Base-by-base conservation (phyloP, 2,329 filamentous ascomycete genomes). In the Ophiostoma sp. region DNA sequence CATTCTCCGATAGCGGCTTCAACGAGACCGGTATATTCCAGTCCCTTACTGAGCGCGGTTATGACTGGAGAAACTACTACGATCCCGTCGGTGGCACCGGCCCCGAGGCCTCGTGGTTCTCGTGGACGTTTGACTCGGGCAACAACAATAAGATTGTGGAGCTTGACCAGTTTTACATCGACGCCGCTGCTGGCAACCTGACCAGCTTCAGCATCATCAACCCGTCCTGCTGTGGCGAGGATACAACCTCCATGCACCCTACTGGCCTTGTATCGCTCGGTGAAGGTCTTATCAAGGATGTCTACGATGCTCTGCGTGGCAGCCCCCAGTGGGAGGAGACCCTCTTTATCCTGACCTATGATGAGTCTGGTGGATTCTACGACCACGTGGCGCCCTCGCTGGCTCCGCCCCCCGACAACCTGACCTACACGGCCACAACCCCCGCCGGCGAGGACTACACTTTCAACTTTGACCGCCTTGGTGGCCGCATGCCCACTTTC, bases 141-240 rank as follows among this genome's bases (percentile, higher is more conserved):
- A 73, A 78, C 52, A 78, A 77, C 13, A 77, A 78, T 60, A 74
- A 78, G 23, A 57, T 74, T 1, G 68, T 72, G 44, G 65, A 72
- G 17, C 73, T 83, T 4, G 75, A 78, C 23, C 75, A 80, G 54
- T 84, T 84, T 74, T 83, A 80, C 74, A 72, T 73, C 4, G 82
- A 83, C 73, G 82, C 82, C 4, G 74, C 77, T 8, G 78, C 78
- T 5, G 82, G 82, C n/a, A 78, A 76, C 0, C 77, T 84, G 1
- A 79, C 81, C 5, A 76, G 78, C 57, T 81, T 83, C 69, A 81
- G 79, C 73, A 84, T 83, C 75, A 79, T 83, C 76, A 86, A 83
- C 74, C 81, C 83, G 4, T 81, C 82, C 72, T 83, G 84, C 77
- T 84, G 84, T 73, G 78, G 78, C 20, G 82, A 82, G 17, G 73